Evolutionary conservation across 116 monocot genomes (phyloP), one percentile per base, ranked within the genome.

Genomic region (Iris pallida): DNA sequence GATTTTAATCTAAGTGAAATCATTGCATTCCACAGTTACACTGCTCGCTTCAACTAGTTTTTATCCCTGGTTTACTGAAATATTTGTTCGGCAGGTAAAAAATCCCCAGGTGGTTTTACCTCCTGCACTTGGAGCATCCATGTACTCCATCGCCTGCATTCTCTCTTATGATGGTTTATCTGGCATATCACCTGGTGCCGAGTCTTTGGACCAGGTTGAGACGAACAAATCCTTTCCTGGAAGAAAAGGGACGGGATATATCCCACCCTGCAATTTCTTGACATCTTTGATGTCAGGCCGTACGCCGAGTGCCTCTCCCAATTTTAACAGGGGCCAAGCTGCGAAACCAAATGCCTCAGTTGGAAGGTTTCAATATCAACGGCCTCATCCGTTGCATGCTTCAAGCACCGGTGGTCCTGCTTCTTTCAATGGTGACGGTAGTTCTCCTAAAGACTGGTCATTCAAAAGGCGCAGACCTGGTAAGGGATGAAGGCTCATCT

Each of bases 71-170:
- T 20, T 47, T 47, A 9, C 47, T 64, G 47, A 64, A 19, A 43
- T 67, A 70, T 4, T 47, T 2, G 16, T 78, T 53, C 76, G 78
- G 61, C 68, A 93, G 98, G 88, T 98, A 3, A 91, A 84, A 70
- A 47, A 75, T 68, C 93, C 98, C n/a, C 20, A 53, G 53, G 66
- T 55, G 60, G 71, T 72, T 75, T 80, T 93, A 7, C 98, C 98
- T 46, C 80, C 90, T 45, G 74, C 70, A 15, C 88, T 98, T 46
- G 88, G 73, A 44, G 93, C 98, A 15, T 78, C 98, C 3, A 78
- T 93, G 72, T 70, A 88, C 56, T 79, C 98, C 16, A 88, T 98
- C 9, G 81, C 86, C 7, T 93, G 81, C 77, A 84, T 98, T 40
- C 81, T 98, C 15, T 98, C 98, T 20, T 83, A 72, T 65, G 78